Percentiles rank a stretch among this genome's conserved stretches.
Conservation (phyloP, 768 basidiomycete genomes). For the Pleurotus pulmonarius region DNA sequence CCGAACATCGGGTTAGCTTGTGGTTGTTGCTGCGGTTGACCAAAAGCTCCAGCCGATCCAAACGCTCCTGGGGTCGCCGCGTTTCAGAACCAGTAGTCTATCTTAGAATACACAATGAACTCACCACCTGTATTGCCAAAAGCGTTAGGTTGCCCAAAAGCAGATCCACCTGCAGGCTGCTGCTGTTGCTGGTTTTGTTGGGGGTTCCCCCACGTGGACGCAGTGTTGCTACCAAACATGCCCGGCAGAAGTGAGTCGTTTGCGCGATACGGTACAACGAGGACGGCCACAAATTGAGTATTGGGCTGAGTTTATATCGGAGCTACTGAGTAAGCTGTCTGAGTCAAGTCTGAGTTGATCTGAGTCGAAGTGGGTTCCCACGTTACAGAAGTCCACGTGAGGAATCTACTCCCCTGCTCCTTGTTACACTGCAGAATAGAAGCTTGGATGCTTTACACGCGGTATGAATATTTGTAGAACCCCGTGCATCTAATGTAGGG, state of each 20-base stretch:
- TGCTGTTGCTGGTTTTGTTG: constrained; percentile 64
- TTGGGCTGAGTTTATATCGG: constrained; percentile 5
- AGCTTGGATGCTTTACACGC: too few species aligned
- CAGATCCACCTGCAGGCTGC: constrained; percentile 60
- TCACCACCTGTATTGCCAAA: constrained; percentile 22
- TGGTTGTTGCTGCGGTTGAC: constrained; percentile 58
- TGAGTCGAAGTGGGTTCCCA: too few species aligned
- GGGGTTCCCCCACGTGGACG: constrained; percentile 66
- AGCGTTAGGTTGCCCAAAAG: constrained; percentile 23
- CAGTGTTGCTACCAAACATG: constrained; percentile 58
- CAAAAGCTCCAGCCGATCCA: constrained; percentile 53
- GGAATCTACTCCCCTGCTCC: too few species aligned
- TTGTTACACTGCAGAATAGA: too few species aligned
- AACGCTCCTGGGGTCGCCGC: constrained; percentile 38
- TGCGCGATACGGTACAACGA: constrained; percentile 8
- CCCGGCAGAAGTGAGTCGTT: constrained; percentile 13
- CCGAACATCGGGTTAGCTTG: constrained; percentile 83
- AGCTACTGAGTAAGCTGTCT: not conserved
- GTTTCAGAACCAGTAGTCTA: constrained; percentile 21
- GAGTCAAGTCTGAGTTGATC: not conserved
- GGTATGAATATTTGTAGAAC: too few species aligned
- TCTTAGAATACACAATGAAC: constrained; percentile 14
- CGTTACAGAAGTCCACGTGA: too few species aligned
- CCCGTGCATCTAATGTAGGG: too few species aligned
- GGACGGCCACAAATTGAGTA: constrained; percentile 13